These are phyloP conservation scores for Cicer cuneatum DNA, from an alignment of 306 rosid genomes.

Conservation along the genomic window DNA sequence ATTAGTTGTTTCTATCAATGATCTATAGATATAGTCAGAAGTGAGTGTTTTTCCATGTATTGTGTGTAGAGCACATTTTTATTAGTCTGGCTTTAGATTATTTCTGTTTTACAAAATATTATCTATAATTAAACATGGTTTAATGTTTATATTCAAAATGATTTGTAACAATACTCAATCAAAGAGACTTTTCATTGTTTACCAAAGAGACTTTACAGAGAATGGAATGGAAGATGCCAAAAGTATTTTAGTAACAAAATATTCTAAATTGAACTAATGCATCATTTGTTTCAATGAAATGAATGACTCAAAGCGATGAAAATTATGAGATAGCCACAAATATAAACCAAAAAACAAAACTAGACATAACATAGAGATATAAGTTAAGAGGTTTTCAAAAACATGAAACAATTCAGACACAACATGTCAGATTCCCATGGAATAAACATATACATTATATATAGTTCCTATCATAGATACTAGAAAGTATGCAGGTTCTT, in stretches of 20 bases:
- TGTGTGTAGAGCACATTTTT: too few species aligned
- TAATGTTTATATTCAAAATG: too few species aligned
- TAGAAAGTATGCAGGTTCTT: constrained; percentile 26
- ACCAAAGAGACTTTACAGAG: too few species aligned
- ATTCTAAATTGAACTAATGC: background rate
- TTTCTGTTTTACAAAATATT: too few species aligned
- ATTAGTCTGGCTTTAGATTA: too few species aligned
- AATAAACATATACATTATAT: constrained; percentile 16
- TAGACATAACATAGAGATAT: background rate
- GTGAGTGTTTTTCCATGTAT: too few species aligned
- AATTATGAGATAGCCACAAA: background rate
- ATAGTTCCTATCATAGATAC: constrained; percentile 31
- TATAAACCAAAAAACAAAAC: constrained; percentile 16
- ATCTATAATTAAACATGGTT: too few species aligned
- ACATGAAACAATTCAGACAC: constrained; percentile 23
- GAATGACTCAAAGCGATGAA: background rate
- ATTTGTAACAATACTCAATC: too few species aligned
- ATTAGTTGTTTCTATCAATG: too few species aligned
- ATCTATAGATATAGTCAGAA: too few species aligned
- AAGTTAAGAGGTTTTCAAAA: constrained; percentile 11
- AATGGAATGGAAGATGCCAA: background rate
- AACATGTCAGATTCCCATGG: background rate
- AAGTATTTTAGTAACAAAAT: background rate
- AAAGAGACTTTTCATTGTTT: too few species aligned
- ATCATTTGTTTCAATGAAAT: background rate